These are phyloP conservation scores for Adansonia digitata DNA, from an alignment of 345 rosid species.

Conservation along the genomic window DNA sequence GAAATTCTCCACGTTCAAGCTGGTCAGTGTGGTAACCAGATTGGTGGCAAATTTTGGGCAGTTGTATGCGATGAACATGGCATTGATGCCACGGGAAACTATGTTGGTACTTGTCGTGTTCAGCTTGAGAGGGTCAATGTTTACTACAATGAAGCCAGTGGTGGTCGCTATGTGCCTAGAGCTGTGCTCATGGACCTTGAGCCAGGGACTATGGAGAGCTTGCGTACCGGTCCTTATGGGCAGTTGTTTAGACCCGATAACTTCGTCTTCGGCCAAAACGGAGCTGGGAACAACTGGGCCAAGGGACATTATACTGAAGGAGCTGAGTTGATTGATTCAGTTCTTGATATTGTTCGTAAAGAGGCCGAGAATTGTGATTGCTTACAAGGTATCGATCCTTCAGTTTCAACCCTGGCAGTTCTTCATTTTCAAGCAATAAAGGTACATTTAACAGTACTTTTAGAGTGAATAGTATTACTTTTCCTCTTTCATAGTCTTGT, in stretches of 20 bases:
- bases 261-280: conserved; percentile 32
- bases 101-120: conserved; percentile 5
- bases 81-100: conserved; percentile 26
- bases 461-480: too few species aligned
- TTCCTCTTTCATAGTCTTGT: too few species aligned
- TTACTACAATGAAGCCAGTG: conserved; percentile 25
- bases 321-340: conserved; percentile 29
- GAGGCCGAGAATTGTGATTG: conserved; percentile 32
- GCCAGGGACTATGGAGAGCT: conserved; percentile 31
- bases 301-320: conserved; percentile 32
- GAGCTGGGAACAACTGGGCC: too few species aligned
- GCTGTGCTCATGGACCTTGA: conserved; percentile 35
- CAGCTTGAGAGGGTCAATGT: conserved; percentile 27
- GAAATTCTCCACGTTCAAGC: conserved; percentile 37
- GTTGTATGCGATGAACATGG: conserved; percentile 33
- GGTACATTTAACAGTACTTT: too few species aligned
- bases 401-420: too few species aligned
- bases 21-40: conserved; percentile 37
- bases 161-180: conserved; percentile 23
- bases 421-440: too few species aligned
- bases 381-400: too few species aligned
- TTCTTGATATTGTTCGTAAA: conserved; percentile 32
- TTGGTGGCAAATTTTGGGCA: conserved; percentile 31
- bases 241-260: conserved; percentile 58
- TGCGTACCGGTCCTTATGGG: conserved; percentile 47